Conservation (phyloP, 192 early-diverging fungal species). For the Tieghemiomyces parasiticus region DNA sequence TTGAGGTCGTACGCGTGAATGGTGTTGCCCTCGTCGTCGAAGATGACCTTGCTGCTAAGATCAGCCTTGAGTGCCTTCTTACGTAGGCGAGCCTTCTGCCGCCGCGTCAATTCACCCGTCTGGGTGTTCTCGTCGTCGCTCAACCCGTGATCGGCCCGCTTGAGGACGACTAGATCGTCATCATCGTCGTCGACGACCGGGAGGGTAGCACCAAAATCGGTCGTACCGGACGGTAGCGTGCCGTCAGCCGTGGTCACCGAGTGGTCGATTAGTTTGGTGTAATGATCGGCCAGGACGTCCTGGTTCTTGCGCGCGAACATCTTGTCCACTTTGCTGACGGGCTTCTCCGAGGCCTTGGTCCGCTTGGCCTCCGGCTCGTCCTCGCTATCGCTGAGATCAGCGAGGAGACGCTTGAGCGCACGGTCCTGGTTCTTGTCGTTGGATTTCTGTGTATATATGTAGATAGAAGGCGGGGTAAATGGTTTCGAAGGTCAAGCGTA, state of each 20-base stretch:
- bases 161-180: conserved; percentile 72
- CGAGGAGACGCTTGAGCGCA: conserved; percentile 19
- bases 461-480: neutral
- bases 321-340: conserved; percentile 74
- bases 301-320: conserved; percentile 91
- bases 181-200: conserved; percentile 35
- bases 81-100: conserved; percentile 33
- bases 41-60: conserved; percentile 59
- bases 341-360: conserved; percentile 14
- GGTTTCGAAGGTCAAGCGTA: neutral
- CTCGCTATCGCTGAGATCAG: conserved; percentile 18
- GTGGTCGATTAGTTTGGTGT: conserved; percentile 65
- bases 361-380: conserved; percentile 22
- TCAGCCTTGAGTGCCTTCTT: conserved; percentile 61
- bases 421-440: conserved; percentile 57
- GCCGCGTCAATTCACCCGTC: conserved; percentile 16
- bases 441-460: conserved; percentile 21
- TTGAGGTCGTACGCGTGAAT: conserved; percentile 61
- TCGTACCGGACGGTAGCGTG: neutral
- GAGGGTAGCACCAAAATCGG: conserved; percentile 12
- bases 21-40: conserved; percentile 89
- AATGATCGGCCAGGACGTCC: conserved; percentile 81
- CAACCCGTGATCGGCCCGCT: conserved; percentile 54
- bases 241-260: conserved; percentile 11
- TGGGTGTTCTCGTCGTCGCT: conserved; percentile 20